A percentile compares a stretch with the other conserved stretches of the same genome.
These are phyloP conservation scores for Metschnikowia borealis DNA, from an alignment of 805 yeast genomes.

Conservation along the genomic window DNA sequence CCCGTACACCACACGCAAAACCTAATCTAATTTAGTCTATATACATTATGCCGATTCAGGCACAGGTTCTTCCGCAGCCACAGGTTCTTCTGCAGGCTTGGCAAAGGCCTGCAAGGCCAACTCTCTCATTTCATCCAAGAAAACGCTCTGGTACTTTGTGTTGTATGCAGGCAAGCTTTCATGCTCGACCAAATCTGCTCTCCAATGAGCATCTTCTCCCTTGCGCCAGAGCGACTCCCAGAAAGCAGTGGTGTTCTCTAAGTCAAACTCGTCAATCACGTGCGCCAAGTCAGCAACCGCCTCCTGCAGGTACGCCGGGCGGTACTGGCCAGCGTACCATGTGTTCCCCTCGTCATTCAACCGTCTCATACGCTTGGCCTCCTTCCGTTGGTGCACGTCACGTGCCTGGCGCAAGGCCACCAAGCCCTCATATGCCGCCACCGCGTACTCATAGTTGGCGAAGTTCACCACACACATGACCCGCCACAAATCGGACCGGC, in stretches of 20 bases:
- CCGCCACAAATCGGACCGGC: conserved; percentile 86
- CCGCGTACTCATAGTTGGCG: conserved; percentile 56
- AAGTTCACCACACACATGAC: conserved; percentile 81
- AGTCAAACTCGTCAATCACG: conserved; percentile 60
- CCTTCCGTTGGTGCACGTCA: conserved; percentile 51
- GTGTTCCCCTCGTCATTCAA: conserved; percentile 73
- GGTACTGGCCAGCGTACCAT: conserved; percentile 83
- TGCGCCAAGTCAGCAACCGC: conserved; percentile 80
- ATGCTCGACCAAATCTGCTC: conserved; percentile 54
- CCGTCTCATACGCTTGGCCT: conserved; percentile 65
- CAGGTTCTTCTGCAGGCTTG: conserved; percentile 13
- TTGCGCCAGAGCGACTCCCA: conserved; percentile 91
- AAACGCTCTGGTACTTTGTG: conserved; percentile 63
- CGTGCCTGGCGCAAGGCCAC: conserved; percentile 71
- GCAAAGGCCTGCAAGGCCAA: conserved; percentile 35
- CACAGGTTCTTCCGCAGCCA: not conserved
- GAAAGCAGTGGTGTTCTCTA: conserved; percentile 47
- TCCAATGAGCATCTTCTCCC: conserved; percentile 79
- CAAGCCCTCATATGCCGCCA: conserved; percentile 68
- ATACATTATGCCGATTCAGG: not conserved
- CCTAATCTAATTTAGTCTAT: not conserved
- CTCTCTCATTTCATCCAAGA: conserved; percentile 57
- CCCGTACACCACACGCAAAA: not conserved
- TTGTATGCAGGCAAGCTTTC: conserved; percentile 52
- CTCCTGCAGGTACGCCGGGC: conserved; percentile 89